These are phyloP conservation scores for Talaromyces sp. DNA, from an alignment of 2,329 filamentous ascomycete genomes.

Conservation along the genomic window DNA sequence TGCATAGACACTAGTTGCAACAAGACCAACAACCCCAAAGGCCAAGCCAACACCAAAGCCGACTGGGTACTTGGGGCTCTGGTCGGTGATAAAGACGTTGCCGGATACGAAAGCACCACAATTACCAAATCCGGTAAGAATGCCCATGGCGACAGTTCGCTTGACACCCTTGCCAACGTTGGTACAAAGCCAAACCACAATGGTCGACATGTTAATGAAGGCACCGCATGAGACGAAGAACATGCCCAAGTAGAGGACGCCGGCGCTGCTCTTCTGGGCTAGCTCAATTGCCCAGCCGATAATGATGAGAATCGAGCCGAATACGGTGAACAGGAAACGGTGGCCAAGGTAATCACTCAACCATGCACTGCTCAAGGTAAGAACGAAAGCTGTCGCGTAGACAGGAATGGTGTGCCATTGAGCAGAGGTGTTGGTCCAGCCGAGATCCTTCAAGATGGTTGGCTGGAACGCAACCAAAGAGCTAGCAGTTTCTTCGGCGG, in stretches of 20 bases:
- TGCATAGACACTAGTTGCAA: conserved; percentile 16
- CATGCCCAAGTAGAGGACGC: conserved; percentile 25
- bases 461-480: conserved; percentile 32
- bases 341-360: conserved; percentile 22
- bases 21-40: conserved; percentile 18
- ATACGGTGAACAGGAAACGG: conserved; percentile 29
- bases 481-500: conserved; percentile 26
- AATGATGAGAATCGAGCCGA: conserved; percentile 26
- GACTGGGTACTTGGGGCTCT: conserved; percentile 30
- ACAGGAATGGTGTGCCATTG: conserved; percentile 35
- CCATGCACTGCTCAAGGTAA: conserved; percentile 26
- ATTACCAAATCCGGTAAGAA: conserved; percentile 46
- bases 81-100: conserved; percentile 41
- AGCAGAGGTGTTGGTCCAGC: conserved; percentile 30
- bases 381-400: conserved; percentile 28
- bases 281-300: conserved; percentile 28
- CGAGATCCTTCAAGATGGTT: conserved; percentile 32
- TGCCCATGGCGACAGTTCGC: conserved; percentile 41
- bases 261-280: conserved; percentile 17
- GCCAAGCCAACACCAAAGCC: conserved; percentile 22
- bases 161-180: conserved; percentile 43
- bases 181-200: conserved; percentile 37
- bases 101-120: conserved; percentile 44
- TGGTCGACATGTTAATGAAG: conserved; percentile 32
- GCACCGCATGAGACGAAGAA: conserved; percentile 28